Conservation (phyloP, 768 basidiomycete genomes). For the Fistulinella prunicolor region DNA sequence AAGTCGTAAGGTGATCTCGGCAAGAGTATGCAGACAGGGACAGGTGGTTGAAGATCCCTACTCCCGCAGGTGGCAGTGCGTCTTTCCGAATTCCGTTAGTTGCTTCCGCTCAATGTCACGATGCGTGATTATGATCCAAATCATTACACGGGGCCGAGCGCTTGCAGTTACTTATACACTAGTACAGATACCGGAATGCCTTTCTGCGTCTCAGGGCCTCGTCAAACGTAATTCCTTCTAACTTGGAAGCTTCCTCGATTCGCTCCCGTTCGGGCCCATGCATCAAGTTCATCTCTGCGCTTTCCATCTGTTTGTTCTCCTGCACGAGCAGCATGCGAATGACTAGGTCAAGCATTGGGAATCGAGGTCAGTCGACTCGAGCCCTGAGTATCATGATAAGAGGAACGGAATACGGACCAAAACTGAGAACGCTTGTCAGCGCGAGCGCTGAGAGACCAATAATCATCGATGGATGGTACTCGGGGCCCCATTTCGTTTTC, state of each 20-base stretch:
- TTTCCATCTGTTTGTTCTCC: constrained; percentile 51
- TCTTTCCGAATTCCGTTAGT: too few relatives aligned
- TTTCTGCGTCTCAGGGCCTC: constrained; percentile 56
- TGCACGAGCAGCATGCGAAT: constrained; percentile 42
- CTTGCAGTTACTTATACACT: constrained; percentile 1
- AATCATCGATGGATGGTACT: constrained; percentile 61
- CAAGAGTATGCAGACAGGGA: too few relatives aligned
- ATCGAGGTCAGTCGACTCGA: neutral
- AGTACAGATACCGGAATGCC: constrained; percentile 58
- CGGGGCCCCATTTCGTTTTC: constrained; percentile 57
- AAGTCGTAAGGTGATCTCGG: too few relatives aligned
- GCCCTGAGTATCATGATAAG: neutral
- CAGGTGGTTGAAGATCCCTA: too few relatives aligned
- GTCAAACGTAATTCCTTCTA: constrained; percentile 60
- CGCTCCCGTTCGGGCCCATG: constrained; percentile 45
- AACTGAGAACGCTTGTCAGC: constrained; percentile 32
- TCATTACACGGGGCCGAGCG: too few relatives aligned
- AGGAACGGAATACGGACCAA: constrained; percentile 26
- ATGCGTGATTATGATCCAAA: too few relatives aligned
- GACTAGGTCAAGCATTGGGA: constrained; percentile 27
- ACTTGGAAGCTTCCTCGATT: constrained; percentile 53
- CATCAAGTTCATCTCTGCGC: constrained; percentile 44
- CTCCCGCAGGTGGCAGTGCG: too few relatives aligned
- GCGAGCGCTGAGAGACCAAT: constrained; percentile 43
- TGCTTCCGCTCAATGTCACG: too few relatives aligned